phyloP scores from a whole-genome alignment of 208 protist species.

The Phytomonas sp. region DNA sequence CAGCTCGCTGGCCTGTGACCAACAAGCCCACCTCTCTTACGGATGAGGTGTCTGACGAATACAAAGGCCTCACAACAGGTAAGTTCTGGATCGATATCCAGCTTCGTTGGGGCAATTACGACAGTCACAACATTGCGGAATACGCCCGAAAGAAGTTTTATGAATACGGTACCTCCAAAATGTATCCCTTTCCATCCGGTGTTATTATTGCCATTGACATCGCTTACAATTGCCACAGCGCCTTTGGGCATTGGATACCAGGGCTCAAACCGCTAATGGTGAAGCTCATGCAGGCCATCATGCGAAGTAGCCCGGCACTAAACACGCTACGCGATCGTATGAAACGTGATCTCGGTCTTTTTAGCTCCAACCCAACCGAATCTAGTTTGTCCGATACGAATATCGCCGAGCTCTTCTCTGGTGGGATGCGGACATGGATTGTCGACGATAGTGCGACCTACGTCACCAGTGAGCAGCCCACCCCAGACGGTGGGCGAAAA shows the following conservation, averaged over 20 bases:
- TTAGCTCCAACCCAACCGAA: constrained; percentile 99
- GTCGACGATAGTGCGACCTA: constrained; percentile 99
- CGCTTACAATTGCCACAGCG: constrained; percentile 98
- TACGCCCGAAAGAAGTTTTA: constrained; percentile 99
- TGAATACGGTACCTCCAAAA: constrained; percentile 98
- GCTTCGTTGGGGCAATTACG: constrained; percentile 99
- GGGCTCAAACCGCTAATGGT: constrained; percentile 96
- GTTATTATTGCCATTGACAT: constrained; percentile 98
- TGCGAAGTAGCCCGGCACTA: constrained; percentile 99
- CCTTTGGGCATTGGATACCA: constrained; percentile 98
- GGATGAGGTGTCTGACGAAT: constrained; percentile 73
- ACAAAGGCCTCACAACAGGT: constrained; percentile 67
- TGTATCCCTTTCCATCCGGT: constrained; percentile 99
- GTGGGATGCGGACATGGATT: constrained; percentile 99
- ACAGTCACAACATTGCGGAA: constrained; percentile 99
- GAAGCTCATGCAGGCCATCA: constrained; percentile 98
- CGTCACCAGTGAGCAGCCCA: constrained; percentile 99
- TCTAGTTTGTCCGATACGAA: constrained; percentile 98
- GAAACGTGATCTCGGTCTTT: constrained; percentile 99
- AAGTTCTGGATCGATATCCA: constrained; percentile 99
- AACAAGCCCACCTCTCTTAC: constrained; percentile 80
- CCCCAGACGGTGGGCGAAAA: constrained; percentile 98
- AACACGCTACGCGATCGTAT: constrained; percentile 99
- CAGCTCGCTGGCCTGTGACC: constrained; percentile 93
- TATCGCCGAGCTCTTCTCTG: constrained; percentile 98